Percentiles rank a stretch among this genome's conserved stretches.
Evolutionary conservation across 2,329 filamentous ascomycete genomes (phyloP).

Genomic region (Ophiosphaerella korrae): DNA sequence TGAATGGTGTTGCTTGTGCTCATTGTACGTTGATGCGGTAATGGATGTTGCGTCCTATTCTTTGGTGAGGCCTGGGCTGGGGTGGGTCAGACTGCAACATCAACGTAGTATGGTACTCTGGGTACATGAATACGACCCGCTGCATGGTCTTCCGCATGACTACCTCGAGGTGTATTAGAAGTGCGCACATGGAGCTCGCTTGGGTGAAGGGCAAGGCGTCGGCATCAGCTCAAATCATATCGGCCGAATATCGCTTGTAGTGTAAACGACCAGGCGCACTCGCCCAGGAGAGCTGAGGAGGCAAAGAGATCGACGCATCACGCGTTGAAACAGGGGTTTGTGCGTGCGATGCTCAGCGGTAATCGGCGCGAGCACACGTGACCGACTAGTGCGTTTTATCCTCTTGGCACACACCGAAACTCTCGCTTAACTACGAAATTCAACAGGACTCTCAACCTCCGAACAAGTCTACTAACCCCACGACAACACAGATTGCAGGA

Average conservation of each 20-base stretch:
- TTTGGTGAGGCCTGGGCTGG: background rate
- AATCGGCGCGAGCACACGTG: no score
- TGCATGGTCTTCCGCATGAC: background rate
- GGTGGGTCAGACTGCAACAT: background rate
- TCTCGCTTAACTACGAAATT: background rate
- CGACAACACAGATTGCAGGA: conserved; percentile 44
- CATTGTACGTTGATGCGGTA: no score
- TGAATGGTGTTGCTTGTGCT: no score
- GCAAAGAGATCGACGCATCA: no score
- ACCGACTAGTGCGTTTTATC: background rate
- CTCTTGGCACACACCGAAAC: background rate
- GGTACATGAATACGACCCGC: no score
- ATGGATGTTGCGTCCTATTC: background rate
- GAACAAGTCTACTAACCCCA: conserved; percentile 39
- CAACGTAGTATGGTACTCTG: background rate
- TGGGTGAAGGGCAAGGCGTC: background rate
- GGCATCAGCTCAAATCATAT: no score
- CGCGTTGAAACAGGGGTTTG: no score
- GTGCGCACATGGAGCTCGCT: background rate
- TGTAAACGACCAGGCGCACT: no score
- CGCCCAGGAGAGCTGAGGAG: no score
- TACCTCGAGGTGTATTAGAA: background rate
- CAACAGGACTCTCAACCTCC: conserved; percentile 2
- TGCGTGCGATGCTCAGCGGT: no score
- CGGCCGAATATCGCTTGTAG: no score